Base-by-base conservation (phyloP, 371 early-diverging fungal genomes). In the Funneliformis caledonium region DNA sequence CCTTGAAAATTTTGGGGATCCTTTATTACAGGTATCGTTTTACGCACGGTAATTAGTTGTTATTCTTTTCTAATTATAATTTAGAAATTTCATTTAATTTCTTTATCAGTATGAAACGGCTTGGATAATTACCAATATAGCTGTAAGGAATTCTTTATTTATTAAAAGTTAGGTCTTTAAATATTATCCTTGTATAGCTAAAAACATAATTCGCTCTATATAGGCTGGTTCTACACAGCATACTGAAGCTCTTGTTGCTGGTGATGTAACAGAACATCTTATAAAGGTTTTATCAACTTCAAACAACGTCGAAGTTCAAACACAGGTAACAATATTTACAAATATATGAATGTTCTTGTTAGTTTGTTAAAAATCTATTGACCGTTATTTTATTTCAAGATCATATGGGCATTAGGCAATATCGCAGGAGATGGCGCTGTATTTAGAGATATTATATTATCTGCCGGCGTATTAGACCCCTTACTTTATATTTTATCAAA, bases 321-420 rank as follows among this genome's bases (percentile, higher is more conserved):
- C 73, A 0, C 73, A 73, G 19, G 73, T 73, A 73, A 56, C 8
- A 16, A 19, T 50, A 4, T 33, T 52, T 52, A 52, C 52, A 4
- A 62, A 62, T n/a, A n/a, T 26, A 31, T 31, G 8, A 64, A 26
- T 11, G 11, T 7, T n/a, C 19, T 45, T 43, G 7, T 8, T 22
- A 19, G 12, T 19, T 45, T 43, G 7, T 8, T 22, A 19, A 9
- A 6, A 1, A 9, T 68, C 43, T 68, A 68, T 19, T 68, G 5
- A n/a, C 19, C 42, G 42, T 68, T 47, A 16, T 73, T 22, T 9
- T 73, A 73, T 33, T 26, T 33, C 52, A 48, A 73, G 73, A 73
- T 73, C 33, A 73, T 73, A 73, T 73, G 73, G 73, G 73, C 73
- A 52, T 73, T 73, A n/a, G 73, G 73, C 6, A 73, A 73, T 19